phyloP scores from a whole-genome alignment of 805 yeast genomes.

The Kodamaea neixiangensis region DNA sequence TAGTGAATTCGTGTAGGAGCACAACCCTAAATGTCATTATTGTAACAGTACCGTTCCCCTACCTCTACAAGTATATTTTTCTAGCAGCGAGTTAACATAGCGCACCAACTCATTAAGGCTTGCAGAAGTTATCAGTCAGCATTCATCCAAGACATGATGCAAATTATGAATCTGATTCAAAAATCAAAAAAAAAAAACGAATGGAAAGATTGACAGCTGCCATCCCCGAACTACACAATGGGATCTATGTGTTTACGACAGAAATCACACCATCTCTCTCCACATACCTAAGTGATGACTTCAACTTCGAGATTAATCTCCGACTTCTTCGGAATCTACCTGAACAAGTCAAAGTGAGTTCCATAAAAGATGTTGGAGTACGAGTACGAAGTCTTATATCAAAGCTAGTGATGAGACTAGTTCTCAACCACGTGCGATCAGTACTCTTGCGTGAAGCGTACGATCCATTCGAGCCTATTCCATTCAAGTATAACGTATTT shows the following conservation, averaged over 20 bases:
- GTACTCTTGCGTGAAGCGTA: constrained; percentile 13
- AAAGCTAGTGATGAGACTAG: constrained; percentile 45
- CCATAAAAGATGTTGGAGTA: constrained; percentile 36
- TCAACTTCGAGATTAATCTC: constrained; percentile 50
- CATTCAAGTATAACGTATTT: constrained; percentile 33
- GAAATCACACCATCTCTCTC: constrained; percentile 11
- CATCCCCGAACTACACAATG: neutral
- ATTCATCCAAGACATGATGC: too few species aligned
- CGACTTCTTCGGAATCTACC: constrained; percentile 43
- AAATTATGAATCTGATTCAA: too few species aligned
- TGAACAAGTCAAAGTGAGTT: constrained; percentile 43
- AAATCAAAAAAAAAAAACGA: neutral
- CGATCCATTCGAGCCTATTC: constrained; percentile 24
- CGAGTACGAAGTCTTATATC: constrained; percentile 44
- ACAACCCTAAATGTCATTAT: too few species aligned
- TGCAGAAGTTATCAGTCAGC: too few species aligned
- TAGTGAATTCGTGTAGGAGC: too few species aligned
- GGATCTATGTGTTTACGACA: constrained; percentile 17
- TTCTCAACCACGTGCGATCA: constrained; percentile 36
- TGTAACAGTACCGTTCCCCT: too few species aligned
- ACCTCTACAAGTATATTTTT: too few species aligned
- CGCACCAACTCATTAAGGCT: too few species aligned
- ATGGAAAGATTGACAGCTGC: neutral
- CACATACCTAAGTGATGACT: constrained; percentile 26
- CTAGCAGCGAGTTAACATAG: too few species aligned